Conservation (phyloP, 495 filamentous ascomycete genomes). For the Daldinia loculata region DNA sequence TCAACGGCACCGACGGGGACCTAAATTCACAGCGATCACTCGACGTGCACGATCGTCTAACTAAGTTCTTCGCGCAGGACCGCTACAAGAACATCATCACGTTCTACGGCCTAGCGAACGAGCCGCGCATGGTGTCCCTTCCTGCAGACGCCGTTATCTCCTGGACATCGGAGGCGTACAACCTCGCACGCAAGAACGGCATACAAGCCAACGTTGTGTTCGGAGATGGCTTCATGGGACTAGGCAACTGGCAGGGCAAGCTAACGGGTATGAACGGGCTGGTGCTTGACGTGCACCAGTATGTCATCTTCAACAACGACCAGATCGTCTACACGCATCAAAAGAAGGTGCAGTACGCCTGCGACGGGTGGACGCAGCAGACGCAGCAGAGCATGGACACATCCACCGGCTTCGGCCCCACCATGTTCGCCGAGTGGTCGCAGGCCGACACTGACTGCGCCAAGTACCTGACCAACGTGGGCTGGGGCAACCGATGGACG, state of each 20-base stretch:
- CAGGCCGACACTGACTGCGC: constrained; percentile 98
- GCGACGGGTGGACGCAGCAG: constrained; percentile 84
- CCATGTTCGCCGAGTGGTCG: constrained; percentile 97
- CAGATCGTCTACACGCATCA: constrained; percentile 78
- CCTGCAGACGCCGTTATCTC: constrained; percentile 65
- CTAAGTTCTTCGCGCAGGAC: constrained; percentile 83
- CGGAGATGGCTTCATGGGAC: constrained; percentile 84
- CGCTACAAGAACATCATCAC: constrained; percentile 84
- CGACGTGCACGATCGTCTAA: constrained; percentile 82
- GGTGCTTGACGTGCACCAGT: constrained; percentile 93
- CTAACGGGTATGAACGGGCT: constrained; percentile 65
- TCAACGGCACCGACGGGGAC: constrained; percentile 75
- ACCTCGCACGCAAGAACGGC: constrained; percentile 74
- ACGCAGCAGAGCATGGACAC: constrained; percentile 72
- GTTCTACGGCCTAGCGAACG: constrained; percentile 88
- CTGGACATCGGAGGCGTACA: constrained; percentile 73
- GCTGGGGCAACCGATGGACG: constrained; percentile 87
- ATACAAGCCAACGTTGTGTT: constrained; percentile 70
- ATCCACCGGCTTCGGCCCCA: constrained; percentile 88
- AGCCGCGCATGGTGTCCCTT: constrained; percentile 80
- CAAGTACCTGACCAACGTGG: constrained; percentile 86
- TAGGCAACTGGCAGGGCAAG: constrained; percentile 78
- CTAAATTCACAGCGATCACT: constrained; percentile 77
- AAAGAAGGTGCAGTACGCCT: constrained; percentile 83
- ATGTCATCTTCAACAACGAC: constrained; percentile 84